Evolutionary conservation across 2,329 filamentous ascomycete genomes (phyloP), one percentile per base, ranked within the genome.

Genomic region (Penicillium palitans): DNA sequence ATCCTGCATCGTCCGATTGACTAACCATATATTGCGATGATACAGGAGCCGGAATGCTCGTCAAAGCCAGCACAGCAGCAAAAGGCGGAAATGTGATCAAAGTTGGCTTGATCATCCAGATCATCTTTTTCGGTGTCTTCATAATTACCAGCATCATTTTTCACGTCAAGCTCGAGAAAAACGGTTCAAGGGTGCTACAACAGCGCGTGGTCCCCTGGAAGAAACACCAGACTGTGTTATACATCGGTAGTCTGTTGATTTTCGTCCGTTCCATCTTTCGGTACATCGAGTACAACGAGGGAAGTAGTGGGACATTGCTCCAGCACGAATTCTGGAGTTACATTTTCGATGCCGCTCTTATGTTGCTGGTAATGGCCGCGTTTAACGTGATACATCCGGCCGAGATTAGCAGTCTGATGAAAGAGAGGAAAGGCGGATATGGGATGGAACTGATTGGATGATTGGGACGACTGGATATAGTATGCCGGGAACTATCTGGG

Each of bases 231-330:
- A 37, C 17, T 3, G 50, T 27, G 10, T n/a, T 53, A 25, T 46
- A 46, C 17, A 12, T 27, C 17, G 24, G 41, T 4, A 53, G 15
- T 54, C n/a, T 37, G 6, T n/a, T 54, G 1, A 47, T 46, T 21
- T 39, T 53, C 10, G 25, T 24, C 52, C 29, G 31, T 17, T 47
- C n/a, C n/a, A 47, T 47, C 24, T 47, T 53, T 24, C 51, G 41
- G n/a, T 53, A 27, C 21, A 29, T 53, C 21, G 41, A 54, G 31
- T 54, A 54, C 41, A 47, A 47, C 31, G 13, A 54, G 33, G 33
- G 31, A 47, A 39, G n/a, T 24, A 24, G n/a, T 3, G 42, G 33
- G 31, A 3, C 21, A 19, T 47, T 47, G n/a, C 42, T 47, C 41
- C 21, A 53, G 31, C 17, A 45, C 2, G 41, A 46, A 21, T 24